Evolutionary conservation across 495 filamentous ascomycete species (phyloP).

Genomic region (Jackrogersella multiformis): DNA sequence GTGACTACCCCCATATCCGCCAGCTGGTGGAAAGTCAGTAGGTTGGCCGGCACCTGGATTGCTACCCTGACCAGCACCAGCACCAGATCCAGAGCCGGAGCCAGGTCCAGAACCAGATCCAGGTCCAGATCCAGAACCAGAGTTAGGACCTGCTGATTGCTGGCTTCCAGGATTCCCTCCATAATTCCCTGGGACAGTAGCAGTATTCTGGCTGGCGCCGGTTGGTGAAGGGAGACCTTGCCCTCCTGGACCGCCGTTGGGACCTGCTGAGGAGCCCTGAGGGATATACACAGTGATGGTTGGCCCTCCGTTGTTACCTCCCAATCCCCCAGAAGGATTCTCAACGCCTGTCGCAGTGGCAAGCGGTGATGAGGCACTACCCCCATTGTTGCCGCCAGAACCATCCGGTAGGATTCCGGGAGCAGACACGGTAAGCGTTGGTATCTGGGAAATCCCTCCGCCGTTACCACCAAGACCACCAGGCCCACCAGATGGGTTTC

Average conservation of each 20-base stretch:
- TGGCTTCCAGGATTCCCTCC: conserved; percentile 22
- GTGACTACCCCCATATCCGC: conserved; percentile 33
- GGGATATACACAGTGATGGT: conserved; percentile 31
- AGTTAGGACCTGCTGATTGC: conserved; percentile 10
- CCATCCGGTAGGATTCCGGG: conserved; percentile 16
- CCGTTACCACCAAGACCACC: conserved; percentile 25
- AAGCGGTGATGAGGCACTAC: no score
- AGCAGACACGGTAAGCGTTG: conserved; percentile 25
- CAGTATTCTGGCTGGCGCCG: conserved; percentile 11
- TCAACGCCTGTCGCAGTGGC: neutral
- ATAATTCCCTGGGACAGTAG: conserved; percentile 24
- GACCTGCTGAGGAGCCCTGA: conserved; percentile 13
- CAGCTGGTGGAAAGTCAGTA: conserved; percentile 30
- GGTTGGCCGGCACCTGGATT: conserved; percentile 1
- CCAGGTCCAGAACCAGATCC: neutral
- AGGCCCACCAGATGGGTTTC: neutral
- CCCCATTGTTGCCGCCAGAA: conserved; percentile 22
- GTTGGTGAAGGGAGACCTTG: conserved; percentile 28
- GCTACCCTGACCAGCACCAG: conserved; percentile 19
- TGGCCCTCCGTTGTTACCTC: conserved; percentile 21
- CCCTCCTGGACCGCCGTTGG: conserved; percentile 29
- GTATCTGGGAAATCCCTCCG: conserved; percentile 10
- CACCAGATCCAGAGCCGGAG: conserved; percentile 14
- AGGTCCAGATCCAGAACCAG: neutral
- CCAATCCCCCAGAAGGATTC: conserved; percentile 17